Evolutionary conservation across 1,284 basidiomycete species (phyloP).

Genomic region (Trametes sp.): DNA sequence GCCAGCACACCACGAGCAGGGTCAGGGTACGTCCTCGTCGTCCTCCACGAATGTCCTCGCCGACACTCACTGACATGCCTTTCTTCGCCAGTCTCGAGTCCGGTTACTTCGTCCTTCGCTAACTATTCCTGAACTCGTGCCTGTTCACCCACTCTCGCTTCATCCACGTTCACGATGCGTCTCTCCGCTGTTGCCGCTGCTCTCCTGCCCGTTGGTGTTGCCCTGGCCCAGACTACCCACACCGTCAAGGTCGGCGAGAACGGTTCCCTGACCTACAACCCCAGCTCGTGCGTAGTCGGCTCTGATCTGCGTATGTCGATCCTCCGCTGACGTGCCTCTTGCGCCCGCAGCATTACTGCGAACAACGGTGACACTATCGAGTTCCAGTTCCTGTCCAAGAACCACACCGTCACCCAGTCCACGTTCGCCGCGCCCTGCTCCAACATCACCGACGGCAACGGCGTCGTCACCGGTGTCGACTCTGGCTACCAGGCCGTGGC

Average conservation of each 20-base stretch:
- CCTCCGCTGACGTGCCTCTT: background rate
- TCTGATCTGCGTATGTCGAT: background rate
- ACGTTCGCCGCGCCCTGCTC: conserved; percentile 58
- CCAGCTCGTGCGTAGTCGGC: conserved; percentile 38
- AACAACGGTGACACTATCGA: conserved; percentile 57
- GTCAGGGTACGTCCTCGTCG: conserved; percentile 38
- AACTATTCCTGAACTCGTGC: conserved; percentile 34
- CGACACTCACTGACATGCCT: conserved; percentile 3
- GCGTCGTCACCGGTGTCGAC: conserved; percentile 47
- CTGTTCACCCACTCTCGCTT: conserved; percentile 27
- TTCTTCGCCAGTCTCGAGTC: conserved; percentile 44
- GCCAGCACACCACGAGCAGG: conserved; percentile 44
- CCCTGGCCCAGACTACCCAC: conserved; percentile 46
- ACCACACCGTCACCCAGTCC: conserved; percentile 65
- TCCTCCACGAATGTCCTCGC: background rate
- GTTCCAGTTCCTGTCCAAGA: conserved; percentile 56
- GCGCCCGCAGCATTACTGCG: conserved; percentile 50
- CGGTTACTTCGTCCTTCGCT: conserved; percentile 41
- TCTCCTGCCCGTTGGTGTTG: conserved; percentile 50
- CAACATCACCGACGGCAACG: conserved; percentile 37
- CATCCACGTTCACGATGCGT: conserved; percentile 53
- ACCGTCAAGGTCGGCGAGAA: conserved; percentile 57
- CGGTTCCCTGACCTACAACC: conserved; percentile 52
- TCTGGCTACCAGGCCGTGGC: conserved; percentile 50
- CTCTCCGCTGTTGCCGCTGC: conserved; percentile 54